Base-by-base conservation (phyloP, 2,329 filamentous ascomycete species). In the Cladosporium halotolerans region DNA sequence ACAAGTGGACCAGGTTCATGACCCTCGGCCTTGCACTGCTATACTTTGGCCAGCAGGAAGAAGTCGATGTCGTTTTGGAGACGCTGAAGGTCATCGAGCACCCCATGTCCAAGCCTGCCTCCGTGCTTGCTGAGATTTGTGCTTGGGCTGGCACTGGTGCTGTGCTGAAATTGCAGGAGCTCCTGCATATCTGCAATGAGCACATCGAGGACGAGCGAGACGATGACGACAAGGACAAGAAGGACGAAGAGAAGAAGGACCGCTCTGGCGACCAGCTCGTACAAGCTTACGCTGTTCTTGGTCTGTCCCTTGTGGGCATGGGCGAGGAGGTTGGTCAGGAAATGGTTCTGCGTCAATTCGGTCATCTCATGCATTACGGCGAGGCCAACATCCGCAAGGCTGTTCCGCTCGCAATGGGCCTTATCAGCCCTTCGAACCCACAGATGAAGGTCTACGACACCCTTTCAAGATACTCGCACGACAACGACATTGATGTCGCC, bases 371-470 rank as follows among this genome's bases (percentile, higher is more conserved):
- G 93, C 93, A 99, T 75, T 99, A 99, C 66, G 93, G 95, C 59
- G 92, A 96, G 71, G 81, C 91, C 67, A 97, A 99, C 69, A 99
- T 99, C 64, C 87, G 93, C 58, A 93, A 93, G 68, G 92, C 91
- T 16, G 93, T 99, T 31, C 93, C 93, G 34, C 79, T 99, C 52
- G 93, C 93, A 23, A 95, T 99, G 89, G 95, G 91, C 65, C 80
- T 99, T 52, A 86, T 99, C 67, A 96, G 89, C 73, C 89, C 95
- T 10, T 96, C 90, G 75, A 99, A 99, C 75, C 93, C 93, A 9
- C 95, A 99, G 71, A 99, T 99, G 92, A 99, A 97, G 79, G 88
- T 99, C 45, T 99, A 99, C 76, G 93, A 99, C 71, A 99, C 93
- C 0, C 78, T 99, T 9, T 99, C 93, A 48, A 81, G 93, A 67